Percentiles rank a stretch among this genome's conserved stretches.
These are phyloP conservation scores for Flaveria bidentis DNA, from an alignment of 129 eudicot species.

Conservation along the genomic window DNA sequence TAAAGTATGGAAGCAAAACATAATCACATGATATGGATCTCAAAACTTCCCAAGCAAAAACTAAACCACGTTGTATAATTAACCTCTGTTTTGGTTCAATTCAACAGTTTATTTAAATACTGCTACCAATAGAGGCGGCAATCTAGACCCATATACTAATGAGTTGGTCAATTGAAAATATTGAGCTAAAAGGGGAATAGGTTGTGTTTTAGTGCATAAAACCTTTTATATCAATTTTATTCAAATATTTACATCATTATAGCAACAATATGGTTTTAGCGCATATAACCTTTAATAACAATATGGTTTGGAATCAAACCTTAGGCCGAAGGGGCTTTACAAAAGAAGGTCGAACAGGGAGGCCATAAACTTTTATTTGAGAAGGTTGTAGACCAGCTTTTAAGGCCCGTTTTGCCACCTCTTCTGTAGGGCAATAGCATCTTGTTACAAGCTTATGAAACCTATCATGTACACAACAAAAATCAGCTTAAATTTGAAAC, in stretches of 20 bases:
- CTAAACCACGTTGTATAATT: neutral
- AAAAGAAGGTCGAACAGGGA: constrained; percentile 96
- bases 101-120: neutral
- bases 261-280: neutral
- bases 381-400: constrained; percentile 89
- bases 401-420: constrained; percentile 87
- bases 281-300: neutral
- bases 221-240: neutral
- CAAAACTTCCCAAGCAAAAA: too few species aligned
- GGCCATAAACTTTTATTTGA: constrained; percentile 89
- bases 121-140: neutral
- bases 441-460: constrained; percentile 99
- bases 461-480: constrained; percentile 48
- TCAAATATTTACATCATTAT: neutral
- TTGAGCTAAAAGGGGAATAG: neutral
- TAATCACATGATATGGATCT: too few species aligned
- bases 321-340: constrained; percentile 85
- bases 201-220: neutral
- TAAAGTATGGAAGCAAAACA: neutral
- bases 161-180: neutral
- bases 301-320: constrained; percentile 44
- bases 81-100: neutral
- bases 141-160: neutral
- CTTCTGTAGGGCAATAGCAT: constrained; percentile 96
- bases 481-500: constrained; percentile 12